These are phyloP conservation scores for Euphorbia schlechtendalii DNA, from an alignment of 441 rosid species.

Conservation along the genomic window DNA sequence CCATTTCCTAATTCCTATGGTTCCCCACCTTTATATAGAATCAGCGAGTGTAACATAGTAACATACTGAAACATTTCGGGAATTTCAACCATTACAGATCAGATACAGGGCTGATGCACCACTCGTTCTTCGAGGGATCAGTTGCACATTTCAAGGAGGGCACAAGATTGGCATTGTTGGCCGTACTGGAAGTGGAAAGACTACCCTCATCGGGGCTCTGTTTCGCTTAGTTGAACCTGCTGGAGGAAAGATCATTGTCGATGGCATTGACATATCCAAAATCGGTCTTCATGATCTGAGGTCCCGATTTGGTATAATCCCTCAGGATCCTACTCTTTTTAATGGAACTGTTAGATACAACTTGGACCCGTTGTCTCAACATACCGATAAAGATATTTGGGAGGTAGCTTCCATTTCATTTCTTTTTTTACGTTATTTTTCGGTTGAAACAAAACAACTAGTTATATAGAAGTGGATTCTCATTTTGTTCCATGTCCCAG, in stretches of 20 bases:
- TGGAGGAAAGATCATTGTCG: constrained; percentile 76
- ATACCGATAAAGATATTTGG: constrained; percentile 82
- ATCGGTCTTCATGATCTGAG: constrained; percentile 92
- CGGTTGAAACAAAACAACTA: neutral
- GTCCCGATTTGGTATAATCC: constrained; percentile 78
- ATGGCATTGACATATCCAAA: constrained; percentile 63
- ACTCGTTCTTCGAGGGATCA: constrained; percentile 68
- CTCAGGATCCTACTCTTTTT: constrained; percentile 94
- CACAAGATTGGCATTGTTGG: constrained; percentile 94
- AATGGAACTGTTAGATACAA: constrained; percentile 88
- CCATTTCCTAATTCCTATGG: too few species aligned
- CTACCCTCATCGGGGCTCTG: constrained; percentile 79
- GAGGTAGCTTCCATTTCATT: constrained; percentile 41
- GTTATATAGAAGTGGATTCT: too few species aligned
- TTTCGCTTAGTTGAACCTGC: constrained; percentile 88
- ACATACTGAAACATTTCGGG: constrained; percentile 7
- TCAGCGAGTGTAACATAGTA: constrained; percentile 28
- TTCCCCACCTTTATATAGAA: too few species aligned
- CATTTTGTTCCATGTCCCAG: too few species aligned
- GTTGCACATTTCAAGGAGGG: constrained; percentile 79
- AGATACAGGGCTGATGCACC: constrained; percentile 68
- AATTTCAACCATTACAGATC: constrained; percentile 40
- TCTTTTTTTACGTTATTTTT: neutral
- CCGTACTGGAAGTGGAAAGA: constrained; percentile 95
- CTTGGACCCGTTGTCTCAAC: constrained; percentile 70